Evolutionary conservation across 352 stramenopile genomes (phyloP).

Genomic region (Phytophthora capsici): DNA sequence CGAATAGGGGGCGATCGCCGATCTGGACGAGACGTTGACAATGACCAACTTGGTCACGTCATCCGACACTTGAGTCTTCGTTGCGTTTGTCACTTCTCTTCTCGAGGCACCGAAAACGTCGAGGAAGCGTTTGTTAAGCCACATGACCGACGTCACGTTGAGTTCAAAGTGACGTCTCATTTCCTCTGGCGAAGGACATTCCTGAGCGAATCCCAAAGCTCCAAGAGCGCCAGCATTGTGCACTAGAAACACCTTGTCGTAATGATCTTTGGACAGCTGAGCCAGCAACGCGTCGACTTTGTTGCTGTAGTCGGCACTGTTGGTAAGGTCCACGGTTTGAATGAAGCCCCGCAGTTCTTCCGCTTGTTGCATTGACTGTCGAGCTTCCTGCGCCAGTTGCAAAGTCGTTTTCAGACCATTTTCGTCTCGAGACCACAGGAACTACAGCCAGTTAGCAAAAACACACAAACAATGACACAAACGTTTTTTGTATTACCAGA

Average conservation of each 20-base stretch:
- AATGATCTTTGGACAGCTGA: slow-evolving; percentile 36
- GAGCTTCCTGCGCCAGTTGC: slow-evolving; percentile 36
- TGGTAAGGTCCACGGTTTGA: slow-evolving; percentile 48
- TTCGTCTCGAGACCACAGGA: slow-evolving; percentile 58
- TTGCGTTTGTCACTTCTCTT: slow-evolving; percentile 27
- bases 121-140: slow-evolving; percentile 78
- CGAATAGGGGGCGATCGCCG: slow-evolving; percentile 71
- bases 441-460: slow-evolving; percentile 27
- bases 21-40: slow-evolving; percentile 85
- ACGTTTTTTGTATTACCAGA: slow-evolving; percentile 35
- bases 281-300: slow-evolving; percentile 52
- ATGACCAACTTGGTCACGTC: slow-evolving; percentile 44
- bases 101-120: slow-evolving; percentile 54
- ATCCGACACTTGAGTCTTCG: not conserved
- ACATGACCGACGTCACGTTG: slow-evolving; percentile 82
- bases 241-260: slow-evolving; percentile 58
- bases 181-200: slow-evolving; percentile 44
- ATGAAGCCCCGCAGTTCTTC: slow-evolving; percentile 38
- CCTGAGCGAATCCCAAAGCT: slow-evolving; percentile 59
- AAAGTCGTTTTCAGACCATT: slow-evolving; percentile 57
- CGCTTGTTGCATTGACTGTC: slow-evolving; percentile 15
- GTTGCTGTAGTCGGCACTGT: slow-evolving; percentile 46
- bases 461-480: not conserved
- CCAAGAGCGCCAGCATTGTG: slow-evolving; percentile 86
- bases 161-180: slow-evolving; percentile 69